phyloP scores from a whole-genome alignment of 2,329 filamentous ascomycete species.

The Fusarium sp. region DNA sequence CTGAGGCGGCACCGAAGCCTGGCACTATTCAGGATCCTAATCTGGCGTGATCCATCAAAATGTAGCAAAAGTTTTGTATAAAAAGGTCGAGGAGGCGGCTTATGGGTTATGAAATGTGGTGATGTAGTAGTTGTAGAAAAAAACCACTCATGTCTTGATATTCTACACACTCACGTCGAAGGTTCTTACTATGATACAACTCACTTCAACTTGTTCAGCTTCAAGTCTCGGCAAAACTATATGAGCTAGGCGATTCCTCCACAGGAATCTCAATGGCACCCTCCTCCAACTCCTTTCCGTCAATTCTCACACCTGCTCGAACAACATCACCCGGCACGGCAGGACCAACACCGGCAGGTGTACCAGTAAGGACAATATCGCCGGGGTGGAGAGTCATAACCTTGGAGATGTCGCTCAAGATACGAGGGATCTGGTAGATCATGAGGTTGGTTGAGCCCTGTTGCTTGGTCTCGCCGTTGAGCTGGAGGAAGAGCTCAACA shows the following conservation, averaged over 20 bases:
- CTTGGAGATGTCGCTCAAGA: constrained; percentile 89
- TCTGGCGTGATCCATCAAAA: constrained; percentile 45
- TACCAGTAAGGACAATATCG: constrained; percentile 95
- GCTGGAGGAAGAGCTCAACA: constrained; percentile 84
- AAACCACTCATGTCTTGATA: constrained; percentile 6
- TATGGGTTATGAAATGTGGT: neutral
- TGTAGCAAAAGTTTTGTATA: neutral
- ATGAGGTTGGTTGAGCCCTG: constrained; percentile 91
- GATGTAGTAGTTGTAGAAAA: constrained; percentile 1
- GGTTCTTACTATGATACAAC: neutral
- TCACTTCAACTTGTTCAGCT: constrained; percentile 13
- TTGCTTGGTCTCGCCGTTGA: constrained; percentile 84
- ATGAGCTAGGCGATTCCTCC: constrained; percentile 80
- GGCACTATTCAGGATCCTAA: constrained; percentile 71
- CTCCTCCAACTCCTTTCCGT: constrained; percentile 85
- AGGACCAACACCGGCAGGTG: constrained; percentile 92
- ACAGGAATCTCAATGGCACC: constrained; percentile 86
- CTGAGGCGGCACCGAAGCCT: constrained; percentile 73
- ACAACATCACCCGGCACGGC: constrained; percentile 89
- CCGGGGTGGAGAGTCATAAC: constrained; percentile 95
- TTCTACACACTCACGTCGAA: constrained; percentile 13
- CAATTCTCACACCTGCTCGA: constrained; percentile 81
- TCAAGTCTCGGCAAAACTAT: constrained; percentile 79
- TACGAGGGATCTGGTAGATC: constrained; percentile 89
- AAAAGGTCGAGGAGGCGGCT: neutral